Base-by-base conservation (phyloP, 495 filamentous ascomycete species). In the Thozetella sp. region DNA sequence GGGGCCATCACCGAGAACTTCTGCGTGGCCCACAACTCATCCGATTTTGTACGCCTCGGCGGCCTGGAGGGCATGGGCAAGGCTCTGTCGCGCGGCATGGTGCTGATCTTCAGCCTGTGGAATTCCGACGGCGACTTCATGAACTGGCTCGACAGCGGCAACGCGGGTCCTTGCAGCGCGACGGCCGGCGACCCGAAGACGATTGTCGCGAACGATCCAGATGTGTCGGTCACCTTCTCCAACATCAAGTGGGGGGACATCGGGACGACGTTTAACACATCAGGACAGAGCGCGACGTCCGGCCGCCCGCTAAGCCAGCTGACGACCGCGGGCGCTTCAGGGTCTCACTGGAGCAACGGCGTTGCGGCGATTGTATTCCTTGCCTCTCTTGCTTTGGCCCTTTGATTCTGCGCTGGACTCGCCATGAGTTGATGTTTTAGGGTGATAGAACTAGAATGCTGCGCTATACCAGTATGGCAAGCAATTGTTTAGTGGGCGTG, bases 221-320 rank as follows among this genome's bases (percentile, higher is more conserved):
- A 80, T 43, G 73, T 83, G 22, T 74, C 76, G 24, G 84, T 89
- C 15, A 80, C 76, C 17, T 89, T 82, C 71, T 84, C 80, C 53
- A 87, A 89, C 72, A 81, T 89, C 71, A 82, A 80, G 68, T 83
- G 88, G 73, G 87, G 87, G 13, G 83, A 87, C 20, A 84, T 90
- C 55, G 83, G 76, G 30, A 83, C 80, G 26, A 87, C 84, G 45
- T 85, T 69, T 37, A 64, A 55, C 17, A 53, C 48, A 17, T 15
- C 25, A n/a, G 17, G 4, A n/a, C 23, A 11, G 51, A 37, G 2
- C 22, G 37, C 2, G 13, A 3, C 43, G 12, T 4, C 6, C 4
- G 43, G n/a, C 6, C 4, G 10, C 4, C 4, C 20, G 4, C n/a
- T 48, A 20, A 48, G 43, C 43, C 43, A 48, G n/a, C 11, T 48